Evolutionary conservation across 805 yeast genomes (phyloP), one percentile per base, ranked within the genome.

Genomic region (Vanderwaltozyma tropicalis): DNA sequence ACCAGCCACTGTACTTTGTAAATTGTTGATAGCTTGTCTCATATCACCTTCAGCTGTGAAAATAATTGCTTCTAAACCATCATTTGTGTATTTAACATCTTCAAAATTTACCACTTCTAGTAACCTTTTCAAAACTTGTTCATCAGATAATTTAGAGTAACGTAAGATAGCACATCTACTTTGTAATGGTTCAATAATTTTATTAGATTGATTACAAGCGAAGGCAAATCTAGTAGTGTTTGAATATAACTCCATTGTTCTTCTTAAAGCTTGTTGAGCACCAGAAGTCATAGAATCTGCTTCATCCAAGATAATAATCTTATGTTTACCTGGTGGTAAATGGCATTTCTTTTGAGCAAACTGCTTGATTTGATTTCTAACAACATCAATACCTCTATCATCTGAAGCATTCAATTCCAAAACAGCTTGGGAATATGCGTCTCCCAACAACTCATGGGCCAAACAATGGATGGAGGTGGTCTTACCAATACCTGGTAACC

Each of bases 11-110:
- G 96, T 87, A 52, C 94, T 80, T 57, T 92, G 98, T 41, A 92
- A 59, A 60, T 92, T 92, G 55, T 92, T 92, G 34, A 92, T 74
- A 0, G 97, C 98, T 61, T 92, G 98, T 59, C 98, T 77, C 98
- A 92, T 89, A 57, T 92, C 98, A 42, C 98, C 98, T 55, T 92
- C 98, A 0, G 96, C 94, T 0, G 96, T 80, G 63, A 92, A 92
- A 13, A 92, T 77, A 41, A 92, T 69, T 0, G 98, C 97, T 47
- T 86, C 86, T 26, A 92, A 62, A 0, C 98, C 98, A 58, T 86
- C 96, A 43, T 86, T 83, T 14, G 88, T 76, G 59, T 75, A 83
- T 52, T 85, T 67, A 12, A 89, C 82, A 31, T 76, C 57, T 57
- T 92, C 97, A 2, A 61, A 51, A 46, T 78, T 69, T 32, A 78